Base-by-base conservation (phyloP, 164 flowering plant species). In the Aristolochia californica region DNA sequence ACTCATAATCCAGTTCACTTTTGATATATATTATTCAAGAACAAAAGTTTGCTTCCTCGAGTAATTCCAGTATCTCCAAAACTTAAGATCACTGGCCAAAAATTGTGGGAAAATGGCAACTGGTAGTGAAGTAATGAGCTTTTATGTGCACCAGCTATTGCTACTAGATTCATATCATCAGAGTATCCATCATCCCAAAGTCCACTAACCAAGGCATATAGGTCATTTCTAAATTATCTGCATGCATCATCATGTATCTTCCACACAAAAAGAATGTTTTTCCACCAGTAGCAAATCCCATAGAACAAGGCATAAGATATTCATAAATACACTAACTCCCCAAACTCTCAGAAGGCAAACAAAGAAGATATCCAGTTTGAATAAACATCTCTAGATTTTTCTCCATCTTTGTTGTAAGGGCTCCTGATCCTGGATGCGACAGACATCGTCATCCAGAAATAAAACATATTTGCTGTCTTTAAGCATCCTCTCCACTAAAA, bases 201-300 rank as follows among this genome's bases (percentile, higher is more conserved):
- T 62, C 78, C 85, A 17, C 85, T 80, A 24, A 83, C 86, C 49
- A 93, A 75, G 44, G 91, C 94, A 79, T 76, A 78, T 13, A 69
- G 70, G 73, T 89, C 88, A 47, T 64, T 75, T 71, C 97, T 83
- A 59, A 93, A 68, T 93, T 97, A 77, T 89, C 94, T 57, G 91
- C 94, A 80, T 93, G 98, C 97, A 93, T 93, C 99, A 93, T 93
- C 99, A 93, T 93, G 75, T 97, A 93, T 28, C 98, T 97, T 75
- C 98, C 98, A 96, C 97, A 89, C 44, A 93, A 63, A 72, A 93
- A 93, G 80, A 89, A 89, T 60, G 98, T 93, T 69, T 56, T 81
- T 49, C 98, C 98, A 65, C 98, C 98, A 63, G 98, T 93, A 45
- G 97, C 98, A 76, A 93, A 93, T 40, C 98, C 98, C 96, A 93